Base-by-base conservation (phyloP, 140 eudicot genomes). In the Stevia rebaudiana region DNA sequence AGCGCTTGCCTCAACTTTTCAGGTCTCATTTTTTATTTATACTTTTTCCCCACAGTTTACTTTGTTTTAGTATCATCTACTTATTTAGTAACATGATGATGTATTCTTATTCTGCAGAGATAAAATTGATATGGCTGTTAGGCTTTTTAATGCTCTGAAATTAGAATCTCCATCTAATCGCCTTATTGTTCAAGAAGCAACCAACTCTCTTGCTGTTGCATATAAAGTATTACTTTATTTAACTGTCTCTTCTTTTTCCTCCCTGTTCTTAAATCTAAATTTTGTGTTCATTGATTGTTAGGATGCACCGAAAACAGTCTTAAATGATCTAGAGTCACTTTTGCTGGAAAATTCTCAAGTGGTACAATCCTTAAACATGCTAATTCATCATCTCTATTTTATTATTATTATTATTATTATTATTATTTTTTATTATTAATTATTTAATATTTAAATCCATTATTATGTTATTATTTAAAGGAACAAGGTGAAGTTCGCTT, bases 401-500 rank as follows among this genome's bases (percentile, higher is more conserved):
- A 43, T 67, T 40, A 16, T 63, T 37, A 47, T 52, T 72, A 42
- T 13, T 37, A 36, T 63, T 53, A n/a, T 56, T 46, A 40, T 48
- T n/a, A 11, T 15, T 23, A 5, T 39, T 54, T 56, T 16, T 31
- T 15, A 10, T 19, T 55, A 17, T 28, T 28, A 28, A 1, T 1
- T 28, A 28, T 28, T 50, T 35, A 40, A 33, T 65, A 56, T 49
- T 42, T 22, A 41, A 51, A 65, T 12, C 56, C 61, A 31, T 41
- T 53, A 15, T 56, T 53, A 15, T 56, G 5, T 65, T 49, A 66
- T 78, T 72, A 41, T 42, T 44, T 23, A 64, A 60, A 91, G 98
- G 96, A 92, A 78, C 91, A 87, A 81, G 79, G 95, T 46, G 98
- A 92, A 75, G 95, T 88, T 58, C 96, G 98, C 35, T 92, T 92